phyloP scores from a whole-genome alignment of 2,329 filamentous ascomycete genomes.

The Fusarium sp. region DNA sequence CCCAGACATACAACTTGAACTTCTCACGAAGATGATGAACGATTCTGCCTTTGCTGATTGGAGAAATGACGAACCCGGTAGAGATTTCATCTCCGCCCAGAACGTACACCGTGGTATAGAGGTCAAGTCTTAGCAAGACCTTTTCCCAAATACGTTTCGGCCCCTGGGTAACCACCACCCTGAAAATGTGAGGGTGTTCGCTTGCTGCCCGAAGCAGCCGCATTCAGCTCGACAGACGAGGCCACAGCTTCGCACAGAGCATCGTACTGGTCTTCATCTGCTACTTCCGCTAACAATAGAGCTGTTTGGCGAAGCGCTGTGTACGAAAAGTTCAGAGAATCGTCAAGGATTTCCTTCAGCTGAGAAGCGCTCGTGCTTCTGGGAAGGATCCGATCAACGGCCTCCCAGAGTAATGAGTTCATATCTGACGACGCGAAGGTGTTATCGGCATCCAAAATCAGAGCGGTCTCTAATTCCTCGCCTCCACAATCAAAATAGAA shows the following conservation, averaged over 20 bases:
- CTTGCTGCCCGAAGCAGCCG: slow-evolving; percentile 47
- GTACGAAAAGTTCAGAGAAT: too few species aligned
- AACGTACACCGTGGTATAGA: slow-evolving; percentile 58
- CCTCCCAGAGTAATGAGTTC: slow-evolving; percentile 62
- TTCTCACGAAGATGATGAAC: slow-evolving; percentile 54
- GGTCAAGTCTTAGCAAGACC: slow-evolving; percentile 57
- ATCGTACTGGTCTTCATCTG: slow-evolving; percentile 55
- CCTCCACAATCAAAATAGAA: too few species aligned
- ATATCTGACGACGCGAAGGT: slow-evolving; percentile 66
- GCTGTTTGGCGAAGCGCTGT: slow-evolving; percentile 12
- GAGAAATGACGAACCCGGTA: slow-evolving; percentile 64
- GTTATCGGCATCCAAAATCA: slow-evolving; percentile 70
- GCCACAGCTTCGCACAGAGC: slow-evolving; percentile 59
- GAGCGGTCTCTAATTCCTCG: slow-evolving; percentile 51
- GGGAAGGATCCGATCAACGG: background rate
- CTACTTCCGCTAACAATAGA: slow-evolving; percentile 63
- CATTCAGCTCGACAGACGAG: slow-evolving; percentile 43
- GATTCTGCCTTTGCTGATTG: slow-evolving; percentile 61
- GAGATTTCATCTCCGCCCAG: slow-evolving; percentile 64
- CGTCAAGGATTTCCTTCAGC: too few species aligned
- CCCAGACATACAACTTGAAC: slow-evolving; percentile 61
- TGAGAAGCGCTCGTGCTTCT: background rate
- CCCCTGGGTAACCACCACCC: slow-evolving; percentile 68
- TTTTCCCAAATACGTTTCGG: slow-evolving; percentile 66
- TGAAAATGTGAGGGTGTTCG: slow-evolving; percentile 53